phyloP scores from a whole-genome alignment of 2,329 filamentous ascomycete genomes.

The Myriosclerotinia duriaeana region DNA sequence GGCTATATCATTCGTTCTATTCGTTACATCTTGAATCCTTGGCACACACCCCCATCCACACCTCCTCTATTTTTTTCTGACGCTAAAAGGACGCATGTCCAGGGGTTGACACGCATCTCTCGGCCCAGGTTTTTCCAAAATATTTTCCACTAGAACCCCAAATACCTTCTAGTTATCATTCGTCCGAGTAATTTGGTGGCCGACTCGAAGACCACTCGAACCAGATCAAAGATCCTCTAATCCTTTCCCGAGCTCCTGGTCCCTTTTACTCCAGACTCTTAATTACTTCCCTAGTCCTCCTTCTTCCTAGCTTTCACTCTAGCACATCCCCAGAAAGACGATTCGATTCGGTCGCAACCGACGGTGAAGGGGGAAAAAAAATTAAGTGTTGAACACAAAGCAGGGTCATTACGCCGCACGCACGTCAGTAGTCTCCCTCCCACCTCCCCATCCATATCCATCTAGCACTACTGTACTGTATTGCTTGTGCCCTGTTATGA shows the following conservation, averaged over 20 bases:
- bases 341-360: slow-evolving; percentile 1
- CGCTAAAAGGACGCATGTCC: slow-evolving; percentile 16
- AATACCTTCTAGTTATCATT: slow-evolving; percentile 19
- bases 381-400: neutral
- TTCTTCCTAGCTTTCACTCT: slow-evolving; percentile 9
- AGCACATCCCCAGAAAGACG: neutral
- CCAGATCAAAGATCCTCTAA: neutral
- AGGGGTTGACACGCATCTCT: slow-evolving; percentile 20
- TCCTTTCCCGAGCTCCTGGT: neutral
- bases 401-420: slow-evolving; percentile 17
- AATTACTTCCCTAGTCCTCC: slow-evolving; percentile 2
- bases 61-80: neutral
- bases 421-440: slow-evolving; percentile 14
- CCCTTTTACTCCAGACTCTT: neutral
- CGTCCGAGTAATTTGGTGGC: slow-evolving; percentile 6
- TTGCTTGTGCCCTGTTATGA: neutral
- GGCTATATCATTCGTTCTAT: slow-evolving; percentile 6
- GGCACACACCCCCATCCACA: slow-evolving; percentile 11
- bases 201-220: neutral
- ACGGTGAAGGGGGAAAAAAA: slow-evolving; percentile 12
- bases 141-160: slow-evolving; percentile 22
- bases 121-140: slow-evolving; percentile 7
- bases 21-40: slow-evolving; percentile 16
- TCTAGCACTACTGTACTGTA: slow-evolving; percentile 8
- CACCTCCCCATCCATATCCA: slow-evolving; percentile 1